Base-by-base conservation (phyloP, 208 protist genomes). In the Trypanosoma lewisi region DNA sequence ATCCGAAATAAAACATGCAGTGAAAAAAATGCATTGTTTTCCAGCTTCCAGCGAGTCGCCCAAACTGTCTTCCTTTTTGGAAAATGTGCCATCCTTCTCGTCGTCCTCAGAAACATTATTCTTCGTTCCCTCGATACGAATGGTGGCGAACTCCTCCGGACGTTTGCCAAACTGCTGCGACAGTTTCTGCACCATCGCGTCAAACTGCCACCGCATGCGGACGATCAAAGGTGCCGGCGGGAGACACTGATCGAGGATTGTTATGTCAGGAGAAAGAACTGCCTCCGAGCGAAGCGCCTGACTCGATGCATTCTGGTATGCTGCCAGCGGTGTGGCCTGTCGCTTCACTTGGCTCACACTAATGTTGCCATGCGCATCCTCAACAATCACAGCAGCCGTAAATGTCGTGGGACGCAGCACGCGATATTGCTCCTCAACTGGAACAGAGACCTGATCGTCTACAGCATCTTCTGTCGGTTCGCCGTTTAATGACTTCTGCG, bases 131-230 rank as follows among this genome's bases (percentile, higher is more conserved):
- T 68, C 61, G 59, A 75, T 69, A 11, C 48, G 55, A 36, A 75
- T 61, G 8, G 28, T 19, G 28, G 69, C 59, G 19, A 75, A 12
- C 8, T 69, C 61, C 39, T 69, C 56, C 12, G 51, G 11, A 16
- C 16, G 5, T 23, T 64, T 64, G 4, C 65, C 66, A 23, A 50
- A 14, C n/a, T 39, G 9, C 36, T 63, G 62, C 21, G 75, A 76
- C 23, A 95, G 73, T 53, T 63, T 55, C 0, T 78, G 70, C 36
- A 83, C 63, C 68, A 95, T 80, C 19, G 73, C 61, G 33, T 88
- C 77, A 52, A 95, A 82, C 64, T 95, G 89, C 86, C 89, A 95
- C 16, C 84, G 78, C 74, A 95, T 73, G 23, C 80, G 80, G 37
- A 71, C 58, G 27, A 95, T 73, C 51, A 95, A 72, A 47, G 89